A percentile compares a stretch with the other conserved stretches of the same genome.
Evolutionary conservation across 148 eudicot species (phyloP).

Genomic region (Euryodendron excelsum): DNA sequence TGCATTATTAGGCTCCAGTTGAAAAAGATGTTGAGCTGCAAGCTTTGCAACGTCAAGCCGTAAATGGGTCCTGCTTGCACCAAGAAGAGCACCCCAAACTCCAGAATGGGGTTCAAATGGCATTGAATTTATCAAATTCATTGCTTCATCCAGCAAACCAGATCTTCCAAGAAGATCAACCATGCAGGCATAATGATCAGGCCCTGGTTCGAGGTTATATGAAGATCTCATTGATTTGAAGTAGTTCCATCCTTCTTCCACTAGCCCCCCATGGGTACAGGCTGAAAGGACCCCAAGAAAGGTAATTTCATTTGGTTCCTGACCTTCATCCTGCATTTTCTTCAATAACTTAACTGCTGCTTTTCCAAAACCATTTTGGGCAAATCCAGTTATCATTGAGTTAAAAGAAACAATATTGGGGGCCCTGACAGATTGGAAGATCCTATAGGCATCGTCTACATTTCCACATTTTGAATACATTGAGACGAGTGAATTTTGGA

Average conservation of each 20-base stretch:
- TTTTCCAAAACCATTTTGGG: conserved; percentile 51
- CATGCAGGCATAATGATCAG: conserved; percentile 68
- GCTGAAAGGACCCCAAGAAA: conserved; percentile 64
- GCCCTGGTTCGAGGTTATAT: conserved; percentile 43
- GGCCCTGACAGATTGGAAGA: conserved; percentile 35
- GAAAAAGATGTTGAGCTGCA: conserved; percentile 43
- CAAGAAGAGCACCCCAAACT: conserved; percentile 73
- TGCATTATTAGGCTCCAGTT: conserved; percentile 55
- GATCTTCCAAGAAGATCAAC: conserved; percentile 67
- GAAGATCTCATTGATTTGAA: conserved; percentile 46
- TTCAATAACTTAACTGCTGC: conserved; percentile 43
- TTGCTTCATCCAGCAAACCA: conserved; percentile 58
- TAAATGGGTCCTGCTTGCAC: conserved; percentile 53
- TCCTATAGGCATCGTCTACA: conserved; percentile 39
- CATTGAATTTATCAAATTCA: conserved; percentile 45
- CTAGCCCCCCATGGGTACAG: conserved; percentile 52
- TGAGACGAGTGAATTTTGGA: conserved; percentile 56
- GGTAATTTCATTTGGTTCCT: conserved; percentile 46
- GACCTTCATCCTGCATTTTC: conserved; percentile 27
- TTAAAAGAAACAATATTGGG: conserved; percentile 60
- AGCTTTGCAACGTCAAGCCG: conserved; percentile 56
- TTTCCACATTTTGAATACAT: conserved; percentile 68
- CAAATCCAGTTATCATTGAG: conserved; percentile 54
- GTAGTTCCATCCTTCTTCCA: conserved; percentile 44
- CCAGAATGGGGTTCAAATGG: conserved; percentile 54